Percentiles rank a stretch among this genome's conserved stretches.
phyloP scores from a whole-genome alignment of 2,329 filamentous ascomycete species.

The Mycogone perniciosa region DNA sequence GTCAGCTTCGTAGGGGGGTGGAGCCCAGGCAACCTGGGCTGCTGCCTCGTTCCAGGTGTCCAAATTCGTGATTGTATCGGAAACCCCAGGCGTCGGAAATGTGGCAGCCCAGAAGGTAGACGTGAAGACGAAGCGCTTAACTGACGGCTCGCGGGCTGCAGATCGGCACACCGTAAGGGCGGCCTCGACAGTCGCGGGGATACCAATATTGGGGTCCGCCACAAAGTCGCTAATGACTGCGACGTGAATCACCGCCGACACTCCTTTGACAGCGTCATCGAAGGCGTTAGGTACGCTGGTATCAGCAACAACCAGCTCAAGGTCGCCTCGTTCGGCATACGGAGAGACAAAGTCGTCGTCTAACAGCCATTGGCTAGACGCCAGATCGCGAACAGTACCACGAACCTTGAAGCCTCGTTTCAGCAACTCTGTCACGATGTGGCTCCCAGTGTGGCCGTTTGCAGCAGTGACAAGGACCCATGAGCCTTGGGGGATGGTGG shows the following conservation, averaged over 20 bases:
- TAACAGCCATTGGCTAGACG: constrained; percentile 29
- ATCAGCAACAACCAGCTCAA: constrained; percentile 34
- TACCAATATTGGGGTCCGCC: constrained; percentile 35
- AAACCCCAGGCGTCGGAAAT: too few relatives aligned
- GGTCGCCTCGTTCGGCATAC: constrained; percentile 22
- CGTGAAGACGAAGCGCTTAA: constrained; percentile 30
- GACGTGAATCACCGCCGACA: constrained; percentile 38
- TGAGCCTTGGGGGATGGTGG: constrained; percentile 21
- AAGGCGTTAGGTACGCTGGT: constrained; percentile 32
- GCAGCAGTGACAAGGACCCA: constrained; percentile 38
- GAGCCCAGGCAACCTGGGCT: constrained; percentile 24
- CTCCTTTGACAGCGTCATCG: constrained; percentile 25
- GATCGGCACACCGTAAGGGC: constrained; percentile 34
- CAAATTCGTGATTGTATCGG: too few relatives aligned
- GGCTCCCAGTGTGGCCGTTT: constrained; percentile 37
- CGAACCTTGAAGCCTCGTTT: constrained; percentile 35
- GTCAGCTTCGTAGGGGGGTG: constrained; percentile 18
- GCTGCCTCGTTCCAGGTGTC: constrained; percentile 28
- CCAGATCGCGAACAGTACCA: constrained; percentile 35
- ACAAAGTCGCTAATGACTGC: constrained; percentile 35
- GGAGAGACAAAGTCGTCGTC: constrained; percentile 25
- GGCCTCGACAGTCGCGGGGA: constrained; percentile 32
- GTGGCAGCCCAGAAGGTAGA: constrained; percentile 19
- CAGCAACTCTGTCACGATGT: constrained; percentile 34
- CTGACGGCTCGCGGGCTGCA: constrained; percentile 30